Percentiles rank a stretch among this genome's conserved stretches.
Conservation (phyloP, 495 filamentous ascomycete species). For the Penicillium desertorum region DNA sequence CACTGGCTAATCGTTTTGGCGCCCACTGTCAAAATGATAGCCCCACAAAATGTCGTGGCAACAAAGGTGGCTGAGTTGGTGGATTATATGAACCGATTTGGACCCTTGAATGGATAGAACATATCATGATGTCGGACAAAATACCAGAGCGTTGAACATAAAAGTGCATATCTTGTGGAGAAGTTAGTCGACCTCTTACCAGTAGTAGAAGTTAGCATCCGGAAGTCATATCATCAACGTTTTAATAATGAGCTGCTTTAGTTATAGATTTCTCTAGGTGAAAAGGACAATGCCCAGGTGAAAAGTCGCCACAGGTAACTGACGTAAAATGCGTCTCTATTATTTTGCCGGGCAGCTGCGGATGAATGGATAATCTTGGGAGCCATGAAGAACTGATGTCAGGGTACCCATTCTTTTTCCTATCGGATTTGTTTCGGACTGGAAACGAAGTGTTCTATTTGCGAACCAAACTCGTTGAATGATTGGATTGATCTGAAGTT, state of each 20-base stretch:
- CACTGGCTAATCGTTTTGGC: not conserved
- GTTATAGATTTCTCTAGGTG: not conserved
- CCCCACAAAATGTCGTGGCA: not conserved
- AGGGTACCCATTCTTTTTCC: not conserved
- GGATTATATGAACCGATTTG: not conserved
- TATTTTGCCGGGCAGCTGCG: not conserved
- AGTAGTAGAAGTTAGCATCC: not conserved
- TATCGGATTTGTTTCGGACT: not conserved
- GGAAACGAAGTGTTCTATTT: not conserved
- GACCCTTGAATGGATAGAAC: not conserved
- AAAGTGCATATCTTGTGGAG: not conserved
- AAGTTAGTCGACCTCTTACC: not conserved
- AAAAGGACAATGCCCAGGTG: not conserved
- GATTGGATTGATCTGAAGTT: constrained; percentile 3
- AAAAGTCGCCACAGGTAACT: constrained; percentile 6
- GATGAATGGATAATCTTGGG: not conserved
- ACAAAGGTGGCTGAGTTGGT: not conserved
- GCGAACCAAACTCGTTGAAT: not conserved
- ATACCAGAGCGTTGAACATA: not conserved
- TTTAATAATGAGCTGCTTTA: not conserved
- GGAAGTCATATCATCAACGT: not conserved
- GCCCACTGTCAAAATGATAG: not conserved
- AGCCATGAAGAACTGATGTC: constrained; percentile 8
- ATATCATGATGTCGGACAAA: not conserved
- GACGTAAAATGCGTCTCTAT: constrained; percentile 4